A percentile compares a stretch with the other conserved stretches of the same genome.
These are phyloP conservation scores for Sordariomycetes sp. DNA, from an alignment of 2,329 filamentous ascomycete species.

Conservation along the genomic window DNA sequence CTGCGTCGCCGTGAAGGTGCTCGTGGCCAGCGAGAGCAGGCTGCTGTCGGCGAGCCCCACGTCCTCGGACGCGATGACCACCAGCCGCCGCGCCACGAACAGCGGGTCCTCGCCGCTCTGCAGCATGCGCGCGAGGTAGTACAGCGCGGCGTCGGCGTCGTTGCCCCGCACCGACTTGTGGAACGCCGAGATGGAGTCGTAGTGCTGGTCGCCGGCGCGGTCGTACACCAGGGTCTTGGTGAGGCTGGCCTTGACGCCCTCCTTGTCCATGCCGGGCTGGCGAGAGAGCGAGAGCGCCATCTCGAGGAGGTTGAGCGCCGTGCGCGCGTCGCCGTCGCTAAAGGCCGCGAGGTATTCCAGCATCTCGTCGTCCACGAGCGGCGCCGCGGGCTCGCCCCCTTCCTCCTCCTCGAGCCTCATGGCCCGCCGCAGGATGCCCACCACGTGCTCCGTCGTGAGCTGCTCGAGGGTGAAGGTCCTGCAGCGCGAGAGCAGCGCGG, in stretches of 20 bases:
- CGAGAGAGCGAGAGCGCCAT: slow-evolving; percentile 68
- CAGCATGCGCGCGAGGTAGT: slow-evolving; percentile 93
- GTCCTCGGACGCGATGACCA: slow-evolving; percentile 92
- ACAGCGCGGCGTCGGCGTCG: slow-evolving; percentile 78
- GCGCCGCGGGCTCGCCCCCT: slow-evolving; percentile 20
- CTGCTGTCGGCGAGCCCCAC: slow-evolving; percentile 81
- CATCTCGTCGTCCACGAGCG: slow-evolving; percentile 66
- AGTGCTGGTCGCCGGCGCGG: slow-evolving; percentile 89
- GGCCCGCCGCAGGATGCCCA: slow-evolving; percentile 66
- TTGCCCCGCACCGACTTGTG: slow-evolving; percentile 90
- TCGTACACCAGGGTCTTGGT: slow-evolving; percentile 95
- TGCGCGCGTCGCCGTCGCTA: slow-evolving; percentile 85
- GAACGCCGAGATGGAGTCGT: slow-evolving; percentile 93
- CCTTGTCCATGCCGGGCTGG: slow-evolving; percentile 52
- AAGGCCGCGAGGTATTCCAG: slow-evolving; percentile 75
- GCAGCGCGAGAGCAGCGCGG: slow-evolving; percentile 78
- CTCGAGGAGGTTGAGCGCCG: slow-evolving; percentile 84
- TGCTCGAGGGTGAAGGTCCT: slow-evolving; percentile 80
- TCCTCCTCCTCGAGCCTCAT: slow-evolving; percentile 43
- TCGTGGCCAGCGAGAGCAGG: slow-evolving; percentile 74
- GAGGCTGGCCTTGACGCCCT: slow-evolving; percentile 68
- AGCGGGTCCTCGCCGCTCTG: slow-evolving; percentile 89
- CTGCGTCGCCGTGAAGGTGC: slow-evolving; percentile 77
- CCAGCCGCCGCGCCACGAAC: slow-evolving; percentile 83
- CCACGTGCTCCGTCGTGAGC: slow-evolving; percentile 61